Evolutionary conservation across 1,284 basidiomycete genomes (phyloP).

Genomic region (Cutaneotrichosporon cutaneum): DNA sequence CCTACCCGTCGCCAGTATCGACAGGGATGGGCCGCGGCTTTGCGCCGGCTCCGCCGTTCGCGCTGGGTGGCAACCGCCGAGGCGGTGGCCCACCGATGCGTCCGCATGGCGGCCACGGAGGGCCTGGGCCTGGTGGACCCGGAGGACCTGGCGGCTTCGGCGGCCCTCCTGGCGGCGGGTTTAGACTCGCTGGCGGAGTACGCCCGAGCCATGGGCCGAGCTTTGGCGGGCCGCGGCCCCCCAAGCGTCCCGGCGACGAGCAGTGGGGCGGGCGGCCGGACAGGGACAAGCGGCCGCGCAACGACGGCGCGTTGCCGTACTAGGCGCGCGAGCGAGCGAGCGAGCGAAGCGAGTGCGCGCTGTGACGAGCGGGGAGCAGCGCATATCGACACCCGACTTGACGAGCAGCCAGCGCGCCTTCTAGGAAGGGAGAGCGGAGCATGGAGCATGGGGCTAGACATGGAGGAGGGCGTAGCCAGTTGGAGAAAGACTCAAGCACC

Average conservation of each 20-base stretch:
- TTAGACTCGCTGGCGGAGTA: background rate
- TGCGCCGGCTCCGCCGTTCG: constrained; percentile 18
- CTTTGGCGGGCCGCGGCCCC: background rate
- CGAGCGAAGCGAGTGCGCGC: too few relatives aligned
- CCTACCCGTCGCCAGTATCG: constrained; percentile 1
- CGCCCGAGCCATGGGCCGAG: constrained; percentile 2
- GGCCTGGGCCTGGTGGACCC: constrained; percentile 1
- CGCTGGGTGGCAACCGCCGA: constrained; percentile 12
- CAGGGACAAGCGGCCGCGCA: constrained; percentile 16
- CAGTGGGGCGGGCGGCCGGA: constrained; percentile 7
- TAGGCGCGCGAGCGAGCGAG: background rate
- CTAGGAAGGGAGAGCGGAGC: too few relatives aligned
- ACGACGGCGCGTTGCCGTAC: constrained; percentile 14
- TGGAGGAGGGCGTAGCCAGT: background rate
- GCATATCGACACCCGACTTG: too few relatives aligned
- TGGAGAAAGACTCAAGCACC: background rate
- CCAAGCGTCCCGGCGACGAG: constrained; percentile 13
- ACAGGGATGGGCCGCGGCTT: constrained; percentile 5
- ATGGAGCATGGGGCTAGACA: too few relatives aligned
- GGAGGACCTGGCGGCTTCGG: background rate
- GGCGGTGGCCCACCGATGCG: background rate
- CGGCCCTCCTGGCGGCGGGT: background rate
- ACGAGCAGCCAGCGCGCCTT: too few relatives aligned
- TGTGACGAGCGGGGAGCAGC: too few relatives aligned
- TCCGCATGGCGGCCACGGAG: constrained; percentile 1